These are phyloP conservation scores for Afroboletus lepidellus DNA, from an alignment of 1,284 basidiomycete genomes.

Conservation along the genomic window DNA sequence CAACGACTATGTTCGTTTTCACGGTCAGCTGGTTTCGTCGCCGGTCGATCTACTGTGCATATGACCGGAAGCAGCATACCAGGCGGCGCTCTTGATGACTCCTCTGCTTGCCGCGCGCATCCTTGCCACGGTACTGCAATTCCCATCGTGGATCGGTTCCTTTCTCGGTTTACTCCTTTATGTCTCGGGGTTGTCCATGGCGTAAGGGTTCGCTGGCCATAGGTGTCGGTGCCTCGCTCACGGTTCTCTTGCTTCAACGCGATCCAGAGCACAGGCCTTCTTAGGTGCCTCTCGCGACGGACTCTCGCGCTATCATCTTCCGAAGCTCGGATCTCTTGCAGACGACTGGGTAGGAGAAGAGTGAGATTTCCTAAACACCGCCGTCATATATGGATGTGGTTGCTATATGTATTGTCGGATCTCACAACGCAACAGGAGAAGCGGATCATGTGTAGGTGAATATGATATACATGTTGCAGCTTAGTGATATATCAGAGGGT, in stretches of 20 bases:
- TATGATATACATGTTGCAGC: neutral
- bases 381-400: neutral
- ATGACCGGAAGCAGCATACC: constrained; percentile 57
- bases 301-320: constrained; percentile 57
- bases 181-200: constrained; percentile 49
- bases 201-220: constrained; percentile 40
- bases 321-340: constrained; percentile 68
- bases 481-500: too few species aligned
- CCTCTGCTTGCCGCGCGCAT: constrained; percentile 65
- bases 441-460: constrained; percentile 2
- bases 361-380: constrained; percentile 31
- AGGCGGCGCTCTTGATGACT: constrained; percentile 71
- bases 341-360: constrained; percentile 74
- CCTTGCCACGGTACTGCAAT: constrained; percentile 51
- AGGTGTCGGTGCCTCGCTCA: constrained; percentile 6
- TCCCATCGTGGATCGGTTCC: constrained; percentile 48
- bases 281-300: constrained; percentile 57
- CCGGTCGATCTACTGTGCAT: constrained; percentile 5
- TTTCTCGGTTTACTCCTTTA: constrained; percentile 48
- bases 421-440: neutral
- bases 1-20: constrained; percentile 80
- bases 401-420: neutral
- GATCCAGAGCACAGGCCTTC: constrained; percentile 59
- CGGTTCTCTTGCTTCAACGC: neutral
- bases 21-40: constrained; percentile 49